Evolutionary conservation across 345 rosid genomes (phyloP).

Genomic region (Pistacia atlantica): DNA sequence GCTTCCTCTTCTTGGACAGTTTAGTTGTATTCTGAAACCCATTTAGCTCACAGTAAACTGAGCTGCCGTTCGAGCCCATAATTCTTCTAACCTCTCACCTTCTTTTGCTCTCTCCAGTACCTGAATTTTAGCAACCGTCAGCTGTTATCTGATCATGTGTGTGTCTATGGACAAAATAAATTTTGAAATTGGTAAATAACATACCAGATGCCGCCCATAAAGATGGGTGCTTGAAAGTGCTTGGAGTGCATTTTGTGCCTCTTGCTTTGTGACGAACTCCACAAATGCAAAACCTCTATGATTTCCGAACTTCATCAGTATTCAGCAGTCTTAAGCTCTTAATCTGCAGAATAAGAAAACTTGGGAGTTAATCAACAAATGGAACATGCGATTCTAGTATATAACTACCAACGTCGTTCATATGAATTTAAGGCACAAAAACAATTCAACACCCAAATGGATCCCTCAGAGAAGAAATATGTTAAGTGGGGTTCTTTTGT

Average conservation of each 20-base stretch:
- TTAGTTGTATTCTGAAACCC: slow-evolving; percentile 42
- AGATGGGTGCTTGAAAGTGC: slow-evolving; percentile 79
- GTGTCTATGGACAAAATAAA: neutral
- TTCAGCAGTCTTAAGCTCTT: slow-evolving; percentile 83
- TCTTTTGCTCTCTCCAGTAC: slow-evolving; percentile 88
- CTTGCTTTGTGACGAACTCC: slow-evolving; percentile 88
- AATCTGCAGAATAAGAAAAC: slow-evolving; percentile 45
- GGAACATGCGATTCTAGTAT: neutral
- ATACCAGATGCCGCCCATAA: slow-evolving; percentile 90
- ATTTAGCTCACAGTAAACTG: slow-evolving; percentile 58
- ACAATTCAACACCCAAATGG: neutral
- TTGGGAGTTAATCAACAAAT: neutral
- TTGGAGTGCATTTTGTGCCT: slow-evolving; percentile 72
- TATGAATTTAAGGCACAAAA: neutral
- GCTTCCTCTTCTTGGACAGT: slow-evolving; percentile 68
- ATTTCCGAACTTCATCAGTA: slow-evolving; percentile 55
- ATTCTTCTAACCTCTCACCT: slow-evolving; percentile 83
- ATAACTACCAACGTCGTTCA: neutral
- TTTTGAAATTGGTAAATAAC: slow-evolving; percentile 18
- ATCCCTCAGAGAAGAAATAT: neutral
- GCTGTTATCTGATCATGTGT: neutral
- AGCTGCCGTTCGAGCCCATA: slow-evolving; percentile 72
- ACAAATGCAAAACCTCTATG: slow-evolving; percentile 87
- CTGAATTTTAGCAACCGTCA: slow-evolving; percentile 31
- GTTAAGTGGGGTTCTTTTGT: too few relatives aligned